Base-by-base conservation (phyloP, 768 basidiomycete species). In the Boletus coccyginus region DNA sequence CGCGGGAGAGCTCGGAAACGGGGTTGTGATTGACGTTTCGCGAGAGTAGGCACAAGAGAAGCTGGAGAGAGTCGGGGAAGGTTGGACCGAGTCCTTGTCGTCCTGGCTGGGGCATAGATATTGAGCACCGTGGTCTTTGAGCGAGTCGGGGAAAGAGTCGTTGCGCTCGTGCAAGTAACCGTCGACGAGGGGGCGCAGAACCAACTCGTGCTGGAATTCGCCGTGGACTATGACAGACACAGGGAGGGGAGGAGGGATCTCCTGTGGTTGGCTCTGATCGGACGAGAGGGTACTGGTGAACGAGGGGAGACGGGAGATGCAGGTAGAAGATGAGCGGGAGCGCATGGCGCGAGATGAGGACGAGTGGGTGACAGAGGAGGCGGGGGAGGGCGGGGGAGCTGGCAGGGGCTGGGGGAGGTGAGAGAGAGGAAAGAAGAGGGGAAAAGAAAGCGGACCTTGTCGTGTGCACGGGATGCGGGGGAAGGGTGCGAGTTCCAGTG, bases 251-350 rank as follows among this genome's bases (percentile, higher is more conserved):
- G 60, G 69, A 17, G 62, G 53, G 2, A 65, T 43, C 21, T 70
- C 69, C 38, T 62, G 66, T 0, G 70, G 62, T 2, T 62, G 61
- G 33, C 69, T 72, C 36, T 72, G 71, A 16, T 72, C 71, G 0
- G 69, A 70, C 3, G 70, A 70, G 56, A 70, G 65, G 10, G 70
- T 70, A 40, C 69, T 70, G 0, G 69, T 72, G 58, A 70, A 72
- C 0, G 69, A 70, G 17, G 70, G 69, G 0, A 70, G 65, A 52
- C 69, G 70, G 5, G 69, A 70, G 2, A 70, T 70, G 44, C 68
- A 55, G 19, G 55, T 67, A 0, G 70, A 70, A 0, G 70, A 72
- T 0, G 69, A 70, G 11, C 69, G 69, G 0, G 70, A 72, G 9
- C 69, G 67, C 46, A 70, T n/a, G 2, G 40, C 53, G 11, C 69